Percentiles rank a stretch among this genome's conserved stretches.
phyloP scores from a whole-genome alignment of 108 stramenopile genomes.

The Nitzschia inconspicua region DNA sequence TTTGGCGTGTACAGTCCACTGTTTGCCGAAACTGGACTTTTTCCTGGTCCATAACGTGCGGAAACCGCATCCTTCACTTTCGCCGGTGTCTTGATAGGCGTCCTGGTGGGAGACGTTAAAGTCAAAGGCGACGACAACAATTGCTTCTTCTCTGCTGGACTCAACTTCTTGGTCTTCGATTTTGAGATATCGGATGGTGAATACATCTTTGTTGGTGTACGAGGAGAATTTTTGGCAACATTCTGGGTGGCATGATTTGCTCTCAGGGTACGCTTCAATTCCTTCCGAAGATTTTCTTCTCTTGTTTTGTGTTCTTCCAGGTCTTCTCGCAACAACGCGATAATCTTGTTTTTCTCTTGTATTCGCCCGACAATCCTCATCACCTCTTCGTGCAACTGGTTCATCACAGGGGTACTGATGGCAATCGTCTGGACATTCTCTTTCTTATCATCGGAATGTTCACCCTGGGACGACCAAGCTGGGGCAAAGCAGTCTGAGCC shows the following conservation, averaged over 20 bases:
- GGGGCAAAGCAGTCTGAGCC: background rate
- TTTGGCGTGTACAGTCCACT: too few species aligned
- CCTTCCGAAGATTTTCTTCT: slow-evolving; percentile 26
- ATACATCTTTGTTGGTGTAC: background rate
- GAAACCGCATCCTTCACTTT: too few species aligned
- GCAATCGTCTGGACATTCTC: slow-evolving; percentile 2
- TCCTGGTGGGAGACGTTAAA: background rate
- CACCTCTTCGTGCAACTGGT: slow-evolving; percentile 35
- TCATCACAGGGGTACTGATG: slow-evolving; percentile 25
- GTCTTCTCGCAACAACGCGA: slow-evolving; percentile 15
- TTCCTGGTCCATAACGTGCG: too few species aligned
- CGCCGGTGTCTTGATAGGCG: background rate
- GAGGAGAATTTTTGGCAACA: too few species aligned
- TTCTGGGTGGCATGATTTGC: too few species aligned
- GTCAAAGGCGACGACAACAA: background rate
- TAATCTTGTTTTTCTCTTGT: slow-evolving; percentile 34
- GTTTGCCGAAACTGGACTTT: too few species aligned
- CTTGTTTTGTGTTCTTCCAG: slow-evolving; percentile 23
- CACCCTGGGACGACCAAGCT: background rate
- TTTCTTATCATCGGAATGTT: slow-evolving; percentile 1
- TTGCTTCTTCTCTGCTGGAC: background rate
- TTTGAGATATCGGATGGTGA: background rate
- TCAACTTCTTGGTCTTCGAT: background rate
- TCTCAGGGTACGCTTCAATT: slow-evolving; percentile 28
- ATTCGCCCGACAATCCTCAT: slow-evolving; percentile 25